Percentiles rank a stretch among this genome's conserved stretches.
Evolutionary conservation across 768 basidiomycete species (phyloP).

Genomic region (Exidia glandulosa): DNA sequence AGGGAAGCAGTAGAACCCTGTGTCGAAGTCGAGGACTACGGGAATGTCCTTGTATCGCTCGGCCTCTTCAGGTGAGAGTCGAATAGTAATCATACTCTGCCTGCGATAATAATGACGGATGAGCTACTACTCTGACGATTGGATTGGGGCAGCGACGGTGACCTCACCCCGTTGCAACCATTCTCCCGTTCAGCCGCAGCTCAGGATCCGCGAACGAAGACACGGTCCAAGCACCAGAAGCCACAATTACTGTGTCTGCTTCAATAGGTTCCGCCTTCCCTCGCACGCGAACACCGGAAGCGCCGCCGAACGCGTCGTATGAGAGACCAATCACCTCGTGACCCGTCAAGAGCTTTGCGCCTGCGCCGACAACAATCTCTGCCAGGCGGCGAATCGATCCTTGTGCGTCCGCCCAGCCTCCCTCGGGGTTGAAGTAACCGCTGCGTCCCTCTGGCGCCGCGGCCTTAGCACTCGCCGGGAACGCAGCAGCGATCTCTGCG

Average conservation of each 20-base stretch:
- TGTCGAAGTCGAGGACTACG: conserved; percentile 60
- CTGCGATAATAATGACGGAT: too few species aligned
- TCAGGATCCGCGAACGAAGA: conserved; percentile 48
- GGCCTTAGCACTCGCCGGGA: conserved; percentile 32
- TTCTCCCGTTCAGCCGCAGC: conserved; percentile 35
- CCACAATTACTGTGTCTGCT: conserved; percentile 56
- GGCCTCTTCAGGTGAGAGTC: conserved; percentile 62
- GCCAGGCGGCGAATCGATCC: conserved; percentile 51
- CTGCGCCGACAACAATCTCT: conserved; percentile 41
- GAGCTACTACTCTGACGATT: neutral
- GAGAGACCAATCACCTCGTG: conserved; percentile 44
- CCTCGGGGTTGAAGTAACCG: conserved; percentile 65
- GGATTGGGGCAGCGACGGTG: neutral
- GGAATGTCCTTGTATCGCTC: conserved; percentile 48
- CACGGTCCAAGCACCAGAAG: conserved; percentile 80
- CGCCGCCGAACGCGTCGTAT: conserved; percentile 24
- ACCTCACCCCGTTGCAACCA: conserved; percentile 72
- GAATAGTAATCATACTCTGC: conserved; percentile 68
- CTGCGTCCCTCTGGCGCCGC: conserved; percentile 11
- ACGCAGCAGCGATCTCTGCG: conserved; percentile 33
- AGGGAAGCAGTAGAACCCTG: conserved; percentile 78
- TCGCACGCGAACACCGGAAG: conserved; percentile 6
- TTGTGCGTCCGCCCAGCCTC: conserved; percentile 78
- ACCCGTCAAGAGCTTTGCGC: conserved; percentile 48
- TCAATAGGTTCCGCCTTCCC: conserved; percentile 18